A percentile compares a stretch with the other conserved stretches of the same genome.
Evolutionary conservation across 2,329 filamentous ascomycete species (phyloP).

Genomic region (Colletotrichum tabaci): DNA sequence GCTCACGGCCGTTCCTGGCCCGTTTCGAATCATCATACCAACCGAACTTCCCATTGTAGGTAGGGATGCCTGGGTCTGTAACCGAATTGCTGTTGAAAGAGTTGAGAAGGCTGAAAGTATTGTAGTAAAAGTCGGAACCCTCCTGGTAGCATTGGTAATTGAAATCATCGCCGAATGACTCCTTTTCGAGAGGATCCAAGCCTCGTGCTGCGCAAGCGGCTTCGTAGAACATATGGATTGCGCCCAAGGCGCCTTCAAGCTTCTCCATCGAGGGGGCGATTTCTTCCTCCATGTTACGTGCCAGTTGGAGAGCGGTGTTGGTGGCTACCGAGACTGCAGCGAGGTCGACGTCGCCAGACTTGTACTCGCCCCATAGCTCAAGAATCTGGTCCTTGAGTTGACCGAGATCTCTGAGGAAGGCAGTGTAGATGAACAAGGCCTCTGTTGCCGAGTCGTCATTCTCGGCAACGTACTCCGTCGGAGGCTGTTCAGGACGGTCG

Average conservation of each 20-base stretch:
- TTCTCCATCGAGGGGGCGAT: slow-evolving; percentile 43
- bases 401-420: slow-evolving; percentile 51
- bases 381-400: slow-evolving; percentile 47
- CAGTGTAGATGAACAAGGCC: slow-evolving; percentile 46
- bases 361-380: slow-evolving; percentile 52
- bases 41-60: slow-evolving; percentile 45
- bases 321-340: slow-evolving; percentile 54
- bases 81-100: slow-evolving; percentile 4
- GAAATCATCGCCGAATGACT: slow-evolving; percentile 13
- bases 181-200: background rate
- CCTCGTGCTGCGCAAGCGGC: slow-evolving; percentile 16
- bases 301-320: slow-evolving; percentile 55
- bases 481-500: background rate
- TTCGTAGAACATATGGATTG: slow-evolving; percentile 7
- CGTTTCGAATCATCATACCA: slow-evolving; percentile 43
- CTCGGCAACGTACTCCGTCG: slow-evolving; percentile 50
- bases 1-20: background rate
- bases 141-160: slow-evolving; percentile 17
- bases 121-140: slow-evolving; percentile 10
- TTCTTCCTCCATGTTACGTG: slow-evolving; percentile 51
- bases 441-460: slow-evolving; percentile 43
- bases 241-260: background rate
- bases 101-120: slow-evolving; percentile 4
- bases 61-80: background rate
- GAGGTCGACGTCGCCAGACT: slow-evolving; percentile 48